Evolutionary conservation across 2,329 filamentous ascomycete species (phyloP).

Genomic region (Fusarium marasasianum): DNA sequence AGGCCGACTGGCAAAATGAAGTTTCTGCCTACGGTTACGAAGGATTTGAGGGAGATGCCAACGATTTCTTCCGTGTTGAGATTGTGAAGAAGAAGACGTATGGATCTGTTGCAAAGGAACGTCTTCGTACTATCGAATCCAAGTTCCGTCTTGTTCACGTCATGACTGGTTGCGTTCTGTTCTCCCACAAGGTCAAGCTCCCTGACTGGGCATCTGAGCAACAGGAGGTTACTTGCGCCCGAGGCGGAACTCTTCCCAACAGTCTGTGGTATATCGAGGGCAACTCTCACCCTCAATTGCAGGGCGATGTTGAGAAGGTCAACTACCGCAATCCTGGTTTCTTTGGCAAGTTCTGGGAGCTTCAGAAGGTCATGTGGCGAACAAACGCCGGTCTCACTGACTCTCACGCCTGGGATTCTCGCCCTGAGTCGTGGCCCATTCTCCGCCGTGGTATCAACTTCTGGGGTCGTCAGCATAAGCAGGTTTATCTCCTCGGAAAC

Average conservation of each 20-base stretch:
- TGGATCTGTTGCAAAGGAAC: conserved; percentile 79
- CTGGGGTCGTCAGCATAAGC: conserved; percentile 93
- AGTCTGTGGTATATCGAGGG: conserved; percentile 96
- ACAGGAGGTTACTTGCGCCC: conserved; percentile 98
- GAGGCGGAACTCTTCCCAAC: conserved; percentile 90
- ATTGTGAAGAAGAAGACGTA: conserved; percentile 92
- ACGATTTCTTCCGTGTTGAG: conserved; percentile 93
- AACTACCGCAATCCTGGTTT: conserved; percentile 96
- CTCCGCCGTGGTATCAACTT: conserved; percentile 97
- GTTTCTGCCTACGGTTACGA: conserved; percentile 97
- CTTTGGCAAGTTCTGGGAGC: conserved; percentile 96
- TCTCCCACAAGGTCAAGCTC: conserved; percentile 99
- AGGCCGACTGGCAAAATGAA: conserved; percentile 95
- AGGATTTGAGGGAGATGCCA: conserved; percentile 95
- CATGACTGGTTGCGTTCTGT: conserved; percentile 96
- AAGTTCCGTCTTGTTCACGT: conserved; percentile 96
- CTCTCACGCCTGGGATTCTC: conserved; percentile 97
- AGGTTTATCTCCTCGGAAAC: conserved; percentile 97
- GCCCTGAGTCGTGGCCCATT: conserved; percentile 91
- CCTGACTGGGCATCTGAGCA: conserved; percentile 98
- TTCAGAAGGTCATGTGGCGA: conserved; percentile 98
- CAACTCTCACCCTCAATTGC: conserved; percentile 84
- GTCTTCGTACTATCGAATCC: conserved; percentile 91
- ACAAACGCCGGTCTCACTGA: conserved; percentile 97
- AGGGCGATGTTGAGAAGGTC: conserved; percentile 83